Evolutionary conservation across 2,329 filamentous ascomycete genomes (phyloP).

Genomic region (Penicillium hordei): DNA sequence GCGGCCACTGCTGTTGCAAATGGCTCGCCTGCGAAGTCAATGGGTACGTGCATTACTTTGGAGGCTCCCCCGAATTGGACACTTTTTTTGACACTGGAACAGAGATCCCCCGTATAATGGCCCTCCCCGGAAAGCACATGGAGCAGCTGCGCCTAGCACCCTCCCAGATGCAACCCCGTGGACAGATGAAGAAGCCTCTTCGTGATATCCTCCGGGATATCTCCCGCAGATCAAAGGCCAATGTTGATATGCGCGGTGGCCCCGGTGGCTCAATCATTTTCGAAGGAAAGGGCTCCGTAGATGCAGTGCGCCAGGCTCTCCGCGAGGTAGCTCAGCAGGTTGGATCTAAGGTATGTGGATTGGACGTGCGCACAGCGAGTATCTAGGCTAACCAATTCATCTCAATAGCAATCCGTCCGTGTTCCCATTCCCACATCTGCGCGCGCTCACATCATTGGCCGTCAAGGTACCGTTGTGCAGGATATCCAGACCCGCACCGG

Average conservation of each 20-base stretch:
- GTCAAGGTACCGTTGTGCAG: constrained; percentile 85
- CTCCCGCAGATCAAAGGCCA: constrained; percentile 86
- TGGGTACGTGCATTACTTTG: constrained; percentile 57
- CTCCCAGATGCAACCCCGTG: constrained; percentile 71
- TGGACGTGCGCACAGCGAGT: not conserved
- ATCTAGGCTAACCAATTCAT: constrained; percentile 1
- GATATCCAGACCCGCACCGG: constrained; percentile 85
- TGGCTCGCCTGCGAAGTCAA: constrained; percentile 49
- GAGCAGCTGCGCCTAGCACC: constrained; percentile 74
- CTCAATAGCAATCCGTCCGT: constrained; percentile 61
- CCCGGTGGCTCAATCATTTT: constrained; percentile 74
- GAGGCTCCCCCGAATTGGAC: constrained; percentile 24
- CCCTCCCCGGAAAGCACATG: constrained; percentile 77
- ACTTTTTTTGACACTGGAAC: constrained; percentile 14
- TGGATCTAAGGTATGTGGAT: constrained; percentile 69
- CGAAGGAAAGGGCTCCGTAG: constrained; percentile 78
- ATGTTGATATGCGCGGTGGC: constrained; percentile 73
- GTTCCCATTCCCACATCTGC: constrained; percentile 81
- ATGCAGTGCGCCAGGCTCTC: constrained; percentile 81
- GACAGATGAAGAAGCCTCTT: constrained; percentile 79
- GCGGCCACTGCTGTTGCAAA: constrained; percentile 44
- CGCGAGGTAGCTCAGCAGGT: constrained; percentile 87
- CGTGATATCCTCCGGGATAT: constrained; percentile 85
- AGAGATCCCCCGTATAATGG: constrained; percentile 59
- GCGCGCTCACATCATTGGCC: constrained; percentile 88